Evolutionary conservation across 2,329 filamentous ascomycete species (phyloP).

Genomic region (Penicillium crustosum): DNA sequence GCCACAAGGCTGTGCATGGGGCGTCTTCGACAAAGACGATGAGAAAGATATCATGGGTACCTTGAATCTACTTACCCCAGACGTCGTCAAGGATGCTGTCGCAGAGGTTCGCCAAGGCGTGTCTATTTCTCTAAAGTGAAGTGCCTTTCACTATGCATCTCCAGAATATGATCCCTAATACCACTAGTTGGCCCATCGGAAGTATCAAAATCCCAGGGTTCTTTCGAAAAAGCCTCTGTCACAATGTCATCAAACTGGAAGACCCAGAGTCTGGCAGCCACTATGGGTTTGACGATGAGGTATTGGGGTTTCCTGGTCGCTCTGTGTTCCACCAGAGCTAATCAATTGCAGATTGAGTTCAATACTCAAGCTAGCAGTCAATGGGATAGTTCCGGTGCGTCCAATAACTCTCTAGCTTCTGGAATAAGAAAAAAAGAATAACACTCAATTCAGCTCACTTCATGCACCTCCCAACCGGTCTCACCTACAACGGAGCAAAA

Average conservation of each 20-base stretch:
- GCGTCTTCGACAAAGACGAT: constrained; percentile 41
- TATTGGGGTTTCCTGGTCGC: background rate
- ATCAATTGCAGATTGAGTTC: constrained; percentile 32
- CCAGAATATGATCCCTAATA: background rate
- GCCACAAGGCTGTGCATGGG: constrained; percentile 48
- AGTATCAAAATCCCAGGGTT: constrained; percentile 41
- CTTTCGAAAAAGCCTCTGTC: constrained; percentile 33
- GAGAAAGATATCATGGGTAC: constrained; percentile 46
- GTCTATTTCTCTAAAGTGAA: constrained; percentile 46
- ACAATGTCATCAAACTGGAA: constrained; percentile 30
- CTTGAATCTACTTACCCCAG: constrained; percentile 48
- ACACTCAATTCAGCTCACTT: constrained; percentile 20
- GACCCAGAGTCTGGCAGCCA: constrained; percentile 35
- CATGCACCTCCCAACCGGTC: constrained; percentile 23
- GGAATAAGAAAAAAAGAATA: background rate
- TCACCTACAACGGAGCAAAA: constrained; percentile 35
- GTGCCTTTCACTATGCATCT: constrained; percentile 16
- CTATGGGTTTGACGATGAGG: constrained; percentile 47
- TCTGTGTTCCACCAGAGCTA: background rate
- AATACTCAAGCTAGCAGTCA: constrained; percentile 50
- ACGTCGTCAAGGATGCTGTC: constrained; percentile 44
- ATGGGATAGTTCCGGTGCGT: constrained; percentile 48
- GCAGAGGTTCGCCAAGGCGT: constrained; percentile 45
- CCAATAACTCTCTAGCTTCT: constrained; percentile 13
- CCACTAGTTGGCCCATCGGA: constrained; percentile 23